These are phyloP conservation scores for Alternaria ethzedia DNA, from an alignment of 2,329 filamentous ascomycete species.

Conservation along the genomic window DNA sequence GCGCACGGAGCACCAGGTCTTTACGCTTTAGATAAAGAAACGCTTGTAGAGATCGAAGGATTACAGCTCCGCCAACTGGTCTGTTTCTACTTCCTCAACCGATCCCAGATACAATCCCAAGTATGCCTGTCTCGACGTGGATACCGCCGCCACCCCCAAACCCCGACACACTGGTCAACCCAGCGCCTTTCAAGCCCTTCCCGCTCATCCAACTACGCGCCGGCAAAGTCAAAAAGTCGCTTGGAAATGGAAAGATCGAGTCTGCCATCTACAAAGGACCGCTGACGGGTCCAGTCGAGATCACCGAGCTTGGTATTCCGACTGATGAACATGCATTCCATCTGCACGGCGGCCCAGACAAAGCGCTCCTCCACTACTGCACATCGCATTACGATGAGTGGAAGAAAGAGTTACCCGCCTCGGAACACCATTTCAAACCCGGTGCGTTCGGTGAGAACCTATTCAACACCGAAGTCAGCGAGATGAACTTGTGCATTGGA, in stretches of 20 bases:
- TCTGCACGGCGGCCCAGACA: conserved; percentile 68
- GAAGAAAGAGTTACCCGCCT: conserved; percentile 60
- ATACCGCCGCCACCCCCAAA: conserved; percentile 29
- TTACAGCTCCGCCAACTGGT: background rate
- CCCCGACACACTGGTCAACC: conserved; percentile 26
- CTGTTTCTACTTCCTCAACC: background rate
- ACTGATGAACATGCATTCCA: conserved; percentile 68
- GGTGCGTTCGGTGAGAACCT: conserved; percentile 72
- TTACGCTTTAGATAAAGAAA: background rate
- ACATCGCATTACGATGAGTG: conserved; percentile 64
- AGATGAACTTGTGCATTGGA: conserved; percentile 70
- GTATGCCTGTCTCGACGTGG: conserved; percentile 27
- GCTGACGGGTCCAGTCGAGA: conserved; percentile 53
- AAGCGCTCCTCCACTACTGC: conserved; percentile 68
- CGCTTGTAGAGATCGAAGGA: background rate
- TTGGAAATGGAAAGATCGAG: conserved; percentile 55
- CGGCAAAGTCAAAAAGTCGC: conserved; percentile 63
- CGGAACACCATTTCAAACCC: conserved; percentile 59
- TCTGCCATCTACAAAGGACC: conserved; percentile 65
- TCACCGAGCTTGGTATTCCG: conserved; percentile 60
- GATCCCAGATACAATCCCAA: background rate
- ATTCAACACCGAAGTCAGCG: conserved; percentile 64
- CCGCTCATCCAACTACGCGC: conserved; percentile 64
- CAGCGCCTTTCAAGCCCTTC: conserved; percentile 48
- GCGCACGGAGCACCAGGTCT: background rate